These are phyloP conservation scores for Metschnikowia continentalis DNA, from an alignment of 805 yeast species.

Conservation along the genomic window DNA sequence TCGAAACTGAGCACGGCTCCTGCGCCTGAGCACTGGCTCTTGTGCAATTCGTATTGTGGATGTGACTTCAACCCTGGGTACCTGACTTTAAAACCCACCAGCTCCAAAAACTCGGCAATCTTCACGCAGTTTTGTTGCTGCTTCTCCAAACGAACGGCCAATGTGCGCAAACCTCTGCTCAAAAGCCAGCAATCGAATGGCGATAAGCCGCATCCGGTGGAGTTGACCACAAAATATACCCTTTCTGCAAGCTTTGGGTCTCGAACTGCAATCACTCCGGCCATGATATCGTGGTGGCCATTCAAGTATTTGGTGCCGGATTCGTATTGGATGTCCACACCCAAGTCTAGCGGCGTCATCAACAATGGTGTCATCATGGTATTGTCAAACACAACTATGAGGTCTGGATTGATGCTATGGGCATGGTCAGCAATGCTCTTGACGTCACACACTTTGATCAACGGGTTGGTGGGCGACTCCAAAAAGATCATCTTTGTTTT, in stretches of 20 bases:
- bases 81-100: slow-evolving; percentile 69
- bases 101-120: slow-evolving; percentile 70
- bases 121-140: slow-evolving; percentile 78
- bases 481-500: slow-evolving; percentile 75
- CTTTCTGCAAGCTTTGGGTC: slow-evolving; percentile 60
- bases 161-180: slow-evolving; percentile 82
- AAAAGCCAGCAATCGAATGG: slow-evolving; percentile 93
- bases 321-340: slow-evolving; percentile 89
- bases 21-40: slow-evolving; percentile 71
- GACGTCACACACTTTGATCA: slow-evolving; percentile 82
- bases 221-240: slow-evolving; percentile 73
- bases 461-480: slow-evolving; percentile 92
- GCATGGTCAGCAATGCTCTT: slow-evolving; percentile 62
- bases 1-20: slow-evolving; percentile 90
- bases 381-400: slow-evolving; percentile 82
- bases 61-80: slow-evolving; percentile 82
- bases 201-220: slow-evolving; percentile 86
- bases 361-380: slow-evolving; percentile 94
- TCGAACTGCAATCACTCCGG: slow-evolving; percentile 80
- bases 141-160: slow-evolving; percentile 79
- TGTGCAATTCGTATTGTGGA: slow-evolving; percentile 78
- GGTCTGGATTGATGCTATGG: slow-evolving; percentile 61
- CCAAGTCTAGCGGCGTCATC: slow-evolving; percentile 80
- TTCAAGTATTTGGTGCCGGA: slow-evolving; percentile 89
- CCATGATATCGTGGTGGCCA: slow-evolving; percentile 97